phyloP scores from a whole-genome alignment of 257 asterid species.

The Solanum chiquidenum region DNA sequence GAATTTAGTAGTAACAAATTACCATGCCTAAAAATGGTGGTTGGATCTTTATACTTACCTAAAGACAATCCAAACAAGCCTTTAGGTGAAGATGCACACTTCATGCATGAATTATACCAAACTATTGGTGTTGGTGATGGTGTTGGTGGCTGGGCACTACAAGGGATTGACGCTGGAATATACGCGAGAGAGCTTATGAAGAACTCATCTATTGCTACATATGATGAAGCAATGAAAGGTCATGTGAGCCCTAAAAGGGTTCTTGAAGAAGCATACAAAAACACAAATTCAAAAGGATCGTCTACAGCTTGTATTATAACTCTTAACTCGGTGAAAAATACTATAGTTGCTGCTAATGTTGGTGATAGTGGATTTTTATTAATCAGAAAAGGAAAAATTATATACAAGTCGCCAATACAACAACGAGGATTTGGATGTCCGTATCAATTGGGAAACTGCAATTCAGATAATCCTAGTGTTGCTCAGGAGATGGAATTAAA shows the following conservation, averaged over 20 bases:
- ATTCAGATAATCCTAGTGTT: background rate
- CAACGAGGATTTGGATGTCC: conserved; percentile 4
- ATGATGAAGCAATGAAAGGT: too few species aligned
- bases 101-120: background rate
- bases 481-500: background rate
- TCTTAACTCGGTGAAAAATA: background rate
- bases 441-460: conserved; percentile 9
- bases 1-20: background rate
- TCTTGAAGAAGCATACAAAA: background rate
- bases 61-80: background rate
- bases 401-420: background rate
- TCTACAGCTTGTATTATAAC: background rate
- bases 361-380: conserved; percentile 20
- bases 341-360: background rate
- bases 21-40: background rate
- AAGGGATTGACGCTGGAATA: background rate
- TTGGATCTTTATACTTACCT: background rate
- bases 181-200: background rate
- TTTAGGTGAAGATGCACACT: conserved; percentile 22
- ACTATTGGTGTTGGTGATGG: background rate
- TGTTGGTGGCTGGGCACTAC: background rate
- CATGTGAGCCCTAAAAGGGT: too few species aligned
- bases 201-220: too few species aligned
- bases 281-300: background rate
- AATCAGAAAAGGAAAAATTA: background rate